These are phyloP conservation scores for Paecilomyces sp. DNA, from an alignment of 2,329 filamentous ascomycete genomes.

Conservation along the genomic window DNA sequence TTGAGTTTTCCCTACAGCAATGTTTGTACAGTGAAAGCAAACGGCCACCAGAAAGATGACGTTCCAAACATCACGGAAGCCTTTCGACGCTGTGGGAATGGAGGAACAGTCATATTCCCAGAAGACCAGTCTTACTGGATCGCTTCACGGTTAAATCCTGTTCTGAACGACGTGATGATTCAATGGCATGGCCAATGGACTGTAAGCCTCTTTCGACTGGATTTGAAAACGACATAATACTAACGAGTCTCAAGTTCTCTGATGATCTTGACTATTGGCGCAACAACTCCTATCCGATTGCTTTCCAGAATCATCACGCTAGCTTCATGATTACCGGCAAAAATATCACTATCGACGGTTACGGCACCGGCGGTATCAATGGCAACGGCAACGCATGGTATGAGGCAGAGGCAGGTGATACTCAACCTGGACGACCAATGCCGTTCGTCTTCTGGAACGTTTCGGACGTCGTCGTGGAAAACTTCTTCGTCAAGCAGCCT, in stretches of 20 bases:
- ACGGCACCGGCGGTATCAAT: conserved; percentile 47
- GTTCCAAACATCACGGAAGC: conserved; percentile 35
- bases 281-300: conserved; percentile 45
- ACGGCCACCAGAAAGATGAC: conserved; percentile 31
- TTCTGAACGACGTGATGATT: conserved; percentile 44
- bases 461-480: conserved; percentile 46
- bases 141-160: conserved; percentile 42
- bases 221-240: neutral
- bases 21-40: conserved; percentile 34
- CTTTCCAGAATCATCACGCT: conserved; percentile 51
- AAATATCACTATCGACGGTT: conserved; percentile 46
- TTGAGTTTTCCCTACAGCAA: conserved; percentile 9
- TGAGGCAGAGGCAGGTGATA: conserved; percentile 39
- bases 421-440: conserved; percentile 48
- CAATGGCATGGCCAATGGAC: conserved; percentile 49
- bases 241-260: conserved; percentile 30
- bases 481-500: conserved; percentile 46
- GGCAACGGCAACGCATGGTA: conserved; percentile 53
- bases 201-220: conserved; percentile 17
- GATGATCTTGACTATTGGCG: conserved; percentile 50
- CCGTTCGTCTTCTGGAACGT: conserved; percentile 54
- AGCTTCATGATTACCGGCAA: conserved; percentile 46
- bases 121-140: conserved; percentile 46
- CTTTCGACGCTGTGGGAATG: conserved; percentile 32
- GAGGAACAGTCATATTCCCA: conserved; percentile 45